Base-by-base conservation (phyloP, 768 basidiomycete species). In the Exsudoporus frostii region DNA sequence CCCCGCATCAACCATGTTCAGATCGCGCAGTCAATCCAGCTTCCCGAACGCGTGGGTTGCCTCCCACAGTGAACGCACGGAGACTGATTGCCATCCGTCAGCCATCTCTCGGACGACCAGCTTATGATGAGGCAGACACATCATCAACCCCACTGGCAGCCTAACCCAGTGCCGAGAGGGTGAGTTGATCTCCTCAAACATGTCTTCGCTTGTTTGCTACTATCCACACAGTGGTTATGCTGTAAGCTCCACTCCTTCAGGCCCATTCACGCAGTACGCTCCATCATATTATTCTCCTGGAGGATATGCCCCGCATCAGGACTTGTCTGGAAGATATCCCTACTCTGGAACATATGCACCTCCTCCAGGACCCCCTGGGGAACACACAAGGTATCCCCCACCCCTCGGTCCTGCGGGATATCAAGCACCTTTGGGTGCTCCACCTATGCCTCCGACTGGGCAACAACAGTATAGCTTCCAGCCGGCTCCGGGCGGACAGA, bases 401-500 rank as follows among this genome's bases (percentile, higher is more conserved):
- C 27, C 55, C 5, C 17, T 25, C 9, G 46, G 20, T n/a, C 39
- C 53, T 20, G 4, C 50, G 30, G 48, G 51, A 37, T 64, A 62
- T 24, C 55, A 22, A 41, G 24, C 53, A 14, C 65, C 65, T 37
- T 54, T 48, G 24, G 65, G 63, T 4, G 74, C 78, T 32, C 81
- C 83, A 42, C 76, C 73, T 8, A 74, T 68, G 63, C 85, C 86
- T 14, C 84, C 86, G 2, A 60, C 73, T 5, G 73, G 79, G 39
- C 70, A 78, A 27, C 89, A 91, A 61, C 65, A 76, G 54, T 89
- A 86, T 58, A 84, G 85, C 2, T 81, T 83, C 10, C 82, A 83
- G 69, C 74, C 82, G 54, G 75, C 70, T 20, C 52, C 71, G 2
- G 71, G 78, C 19, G 73, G 78, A 39, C 74, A 74, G 32, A 68